These are phyloP conservation scores for Neopestalotiopsis sp. DNA, from an alignment of 2,329 filamentous ascomycete genomes.

Conservation along the genomic window DNA sequence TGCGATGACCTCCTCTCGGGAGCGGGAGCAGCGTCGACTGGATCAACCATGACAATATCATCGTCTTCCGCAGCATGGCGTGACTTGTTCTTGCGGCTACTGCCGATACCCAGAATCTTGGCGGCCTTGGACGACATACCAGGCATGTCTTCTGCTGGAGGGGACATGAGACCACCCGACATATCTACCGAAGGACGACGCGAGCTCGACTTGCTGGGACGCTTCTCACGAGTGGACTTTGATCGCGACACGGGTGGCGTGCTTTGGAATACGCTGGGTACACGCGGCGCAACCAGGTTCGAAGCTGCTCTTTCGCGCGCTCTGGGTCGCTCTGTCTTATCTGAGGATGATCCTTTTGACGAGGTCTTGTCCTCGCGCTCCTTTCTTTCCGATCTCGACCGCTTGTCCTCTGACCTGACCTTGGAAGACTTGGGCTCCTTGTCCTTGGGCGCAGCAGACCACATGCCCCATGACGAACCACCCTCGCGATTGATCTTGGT, in stretches of 20 bases:
- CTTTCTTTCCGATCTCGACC: constrained; percentile 48
- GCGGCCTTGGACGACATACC: constrained; percentile 78
- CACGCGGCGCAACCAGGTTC: constrained; percentile 55
- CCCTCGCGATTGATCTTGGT: constrained; percentile 76
- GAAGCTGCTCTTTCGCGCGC: constrained; percentile 35
- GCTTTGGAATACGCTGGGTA: constrained; percentile 71
- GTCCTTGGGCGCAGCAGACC: constrained; percentile 62
- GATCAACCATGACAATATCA: constrained; percentile 55
- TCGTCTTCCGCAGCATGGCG: constrained; percentile 49
- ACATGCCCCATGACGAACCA: constrained; percentile 75
- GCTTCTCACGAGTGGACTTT: constrained; percentile 71
- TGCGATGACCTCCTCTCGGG: constrained; percentile 54
- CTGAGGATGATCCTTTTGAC: constrained; percentile 75
- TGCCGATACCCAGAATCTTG: constrained; percentile 70
- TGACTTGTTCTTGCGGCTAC: constrained; percentile 54
- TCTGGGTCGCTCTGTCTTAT: constrained; percentile 63
- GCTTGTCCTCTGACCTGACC: constrained; percentile 70
- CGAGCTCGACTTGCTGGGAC: constrained; percentile 64
- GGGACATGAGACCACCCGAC: constrained; percentile 69
- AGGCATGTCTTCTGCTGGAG: constrained; percentile 71
- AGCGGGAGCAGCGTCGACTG: constrained; percentile 43
- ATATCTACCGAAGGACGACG: constrained; percentile 74
- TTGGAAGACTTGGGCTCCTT: constrained; percentile 64
- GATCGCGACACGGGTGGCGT: constrained; percentile 71
- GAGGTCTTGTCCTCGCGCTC: constrained; percentile 68